Base-by-base conservation (phyloP, 495 filamentous ascomycete genomes). In the Evernia prunastri region DNA sequence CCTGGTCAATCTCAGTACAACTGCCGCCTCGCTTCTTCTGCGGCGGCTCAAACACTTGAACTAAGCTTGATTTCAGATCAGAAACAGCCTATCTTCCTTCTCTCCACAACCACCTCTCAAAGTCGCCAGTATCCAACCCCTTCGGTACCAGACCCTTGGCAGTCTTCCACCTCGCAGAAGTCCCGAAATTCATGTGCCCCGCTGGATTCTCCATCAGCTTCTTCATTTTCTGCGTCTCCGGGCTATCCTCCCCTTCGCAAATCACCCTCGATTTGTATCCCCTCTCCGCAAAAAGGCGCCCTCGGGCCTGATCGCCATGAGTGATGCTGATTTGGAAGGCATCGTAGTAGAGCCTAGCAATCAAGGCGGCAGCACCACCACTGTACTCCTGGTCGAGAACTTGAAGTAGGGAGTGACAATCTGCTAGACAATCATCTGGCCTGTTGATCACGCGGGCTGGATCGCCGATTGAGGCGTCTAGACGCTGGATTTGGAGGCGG, bases 51-150 rank as follows among this genome's bases (percentile, higher is more conserved):
- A n/a, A n/a, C n/a, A n/a, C n/a, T n/a, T n/a, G n/a, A n/a, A n/a
- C n/a, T n/a, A n/a, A n/a, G n/a, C n/a, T n/a, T n/a, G n/a, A n/a
- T n/a, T n/a, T n/a, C n/a, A n/a, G n/a, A n/a, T n/a, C n/a, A n/a
- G n/a, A n/a, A 23, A 47, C 43, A n/a, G 7, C 20, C 31, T 57
- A 61, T 51, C 49, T 73, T 67, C 63, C 70, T 61, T 70, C 66
- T 70, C 72, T 76, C 74, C 76, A 80, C 25, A 81, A 60, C 78
- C 78, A 80, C 58, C 68, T 72, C 37, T 80, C 77, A 67, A 80
- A 79, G 2, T 15, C n/a, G 23, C 45, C 61, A 54, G 33, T 18
- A 64, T 73, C 70, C 51, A 77, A 60, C n/a, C 70, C 66, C 37
- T 72, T 71, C 25, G 74, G 74, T 20, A 74, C 56, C 56, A 69